Base-by-base conservation (phyloP, 2,329 filamentous ascomycete genomes). In the Ophiosphaerella narmari region DNA sequence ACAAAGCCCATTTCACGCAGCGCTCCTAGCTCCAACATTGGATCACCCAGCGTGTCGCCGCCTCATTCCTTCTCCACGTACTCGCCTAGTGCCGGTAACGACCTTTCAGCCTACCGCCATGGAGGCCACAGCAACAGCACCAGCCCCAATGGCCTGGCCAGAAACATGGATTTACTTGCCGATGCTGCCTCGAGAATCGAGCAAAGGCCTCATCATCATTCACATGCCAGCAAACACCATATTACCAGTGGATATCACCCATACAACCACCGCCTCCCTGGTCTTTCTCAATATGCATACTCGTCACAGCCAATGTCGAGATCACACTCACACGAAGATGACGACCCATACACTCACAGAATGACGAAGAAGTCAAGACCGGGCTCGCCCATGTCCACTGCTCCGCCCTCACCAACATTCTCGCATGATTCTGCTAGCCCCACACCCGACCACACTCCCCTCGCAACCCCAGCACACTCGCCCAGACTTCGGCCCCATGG, bases 401-500 rank as follows among this genome's bases (percentile, higher is more conserved):
- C 93, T 40, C 94, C 94, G 16, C 96, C 93, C 23, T 97, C 93
- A 29, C 93, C 93, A 23, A 97, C 92, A 3, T 96, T 97, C 74
- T 97, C 93, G 2, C 91, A 97, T 76, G 91, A 96, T 74, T 97
- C 93, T 9, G 83, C 93, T 39, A 97, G 93, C 8, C 94, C 93
- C 4, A 99, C 93, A 1, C 94, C 93, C 9, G 93, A 97, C 68
- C 92, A 97, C 78, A 97, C 94, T n/a, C 93, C 93, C n/a, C 86
- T 97, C 48, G 93, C 92, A 24, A 99, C 93, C 5, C 93, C 93
- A 4, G 93, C 92, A 37, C 94, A 97, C 75, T 97, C 92, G 14
- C 94, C 94, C 43, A 90, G 94, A 37, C 81, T 99, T 61, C 84
- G 92, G 53, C 90, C 93, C 3, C 88, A 89, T 67, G 84, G 79